These are phyloP conservation scores for Allium sativum DNA, from an alignment of 106 monocot species.

Conservation along the genomic window DNA sequence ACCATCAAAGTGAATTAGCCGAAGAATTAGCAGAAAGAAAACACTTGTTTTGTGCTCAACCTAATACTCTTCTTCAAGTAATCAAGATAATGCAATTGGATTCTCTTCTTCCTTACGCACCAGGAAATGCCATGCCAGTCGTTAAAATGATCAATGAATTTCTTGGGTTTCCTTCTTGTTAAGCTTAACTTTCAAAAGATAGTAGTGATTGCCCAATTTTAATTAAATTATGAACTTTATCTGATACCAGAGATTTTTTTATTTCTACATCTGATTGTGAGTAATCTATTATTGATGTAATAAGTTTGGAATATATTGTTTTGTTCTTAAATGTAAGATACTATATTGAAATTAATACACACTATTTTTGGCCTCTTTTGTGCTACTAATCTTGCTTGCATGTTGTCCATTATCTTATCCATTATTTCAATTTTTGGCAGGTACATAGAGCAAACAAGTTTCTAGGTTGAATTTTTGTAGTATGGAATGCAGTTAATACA, in stretches of 20 bases:
- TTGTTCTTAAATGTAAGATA: background rate
- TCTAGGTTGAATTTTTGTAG: no score
- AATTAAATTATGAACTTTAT: background rate
- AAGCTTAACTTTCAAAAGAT: background rate
- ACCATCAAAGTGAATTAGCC: slow-evolving; percentile 82
- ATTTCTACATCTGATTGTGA: background rate
- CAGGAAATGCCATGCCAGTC: slow-evolving; percentile 66
- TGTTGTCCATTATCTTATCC: no score
- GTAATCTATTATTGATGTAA: background rate
- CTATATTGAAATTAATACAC: no score
- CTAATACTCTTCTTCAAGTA: background rate
- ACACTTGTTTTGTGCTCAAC: slow-evolving; percentile 4
- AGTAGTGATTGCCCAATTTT: background rate
- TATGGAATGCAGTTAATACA: no score
- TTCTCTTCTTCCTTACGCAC: slow-evolving; percentile 43
- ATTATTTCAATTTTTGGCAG: no score
- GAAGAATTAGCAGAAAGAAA: slow-evolving; percentile 56
- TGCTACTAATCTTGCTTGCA: no score
- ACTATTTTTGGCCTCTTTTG: no score
- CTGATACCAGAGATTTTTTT: background rate
- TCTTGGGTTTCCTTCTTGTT: slow-evolving; percentile 40
- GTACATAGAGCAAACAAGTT: no score
- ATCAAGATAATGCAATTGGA: slow-evolving; percentile 14
- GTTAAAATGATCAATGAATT: slow-evolving; percentile 48
- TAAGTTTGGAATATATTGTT: background rate